Conservation (phyloP, 495 filamentous ascomycete species). For the Penicillium maclennaniae region DNA sequence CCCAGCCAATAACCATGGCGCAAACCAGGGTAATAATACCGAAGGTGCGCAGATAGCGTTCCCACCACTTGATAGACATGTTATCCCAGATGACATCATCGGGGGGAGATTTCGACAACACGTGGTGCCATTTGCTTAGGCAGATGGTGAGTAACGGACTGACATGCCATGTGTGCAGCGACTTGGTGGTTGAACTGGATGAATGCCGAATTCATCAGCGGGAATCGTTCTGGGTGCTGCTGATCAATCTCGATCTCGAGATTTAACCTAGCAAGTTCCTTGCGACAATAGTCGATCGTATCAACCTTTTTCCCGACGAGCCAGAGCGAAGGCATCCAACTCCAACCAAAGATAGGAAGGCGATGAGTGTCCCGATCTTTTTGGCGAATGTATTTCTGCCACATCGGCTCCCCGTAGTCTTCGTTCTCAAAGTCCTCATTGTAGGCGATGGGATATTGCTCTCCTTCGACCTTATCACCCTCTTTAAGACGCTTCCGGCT, state of each 20-base stretch:
- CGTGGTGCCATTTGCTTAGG: conserved; percentile 95
- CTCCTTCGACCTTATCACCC: conserved; percentile 34
- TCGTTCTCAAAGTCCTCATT: conserved; percentile 64
- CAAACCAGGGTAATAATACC: conserved; percentile 61
- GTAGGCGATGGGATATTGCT: conserved; percentile 68
- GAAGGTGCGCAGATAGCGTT: conserved; percentile 71
- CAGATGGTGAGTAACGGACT: conserved; percentile 84
- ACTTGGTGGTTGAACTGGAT: conserved; percentile 99
- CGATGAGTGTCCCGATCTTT: conserved; percentile 85
- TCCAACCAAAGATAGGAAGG: conserved; percentile 70
- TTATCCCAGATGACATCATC: conserved; percentile 97
- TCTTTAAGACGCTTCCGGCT: conserved; percentile 27
- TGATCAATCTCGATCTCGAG: conserved; percentile 93
- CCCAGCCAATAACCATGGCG: conserved; percentile 85
- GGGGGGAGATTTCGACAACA: conserved; percentile 87
- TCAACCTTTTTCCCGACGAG: conserved; percentile 88
- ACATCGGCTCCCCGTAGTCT: conserved; percentile 60
- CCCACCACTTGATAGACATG: conserved; percentile 96
- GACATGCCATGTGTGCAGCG: conserved; percentile 96
- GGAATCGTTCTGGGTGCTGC: conserved; percentile 77
- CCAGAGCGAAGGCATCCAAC: conserved; percentile 79
- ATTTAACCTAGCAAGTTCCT: conserved; percentile 84
- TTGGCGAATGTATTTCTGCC: conserved; percentile 76
- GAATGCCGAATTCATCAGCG: conserved; percentile 95
- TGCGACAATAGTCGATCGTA: conserved; percentile 87